Base-by-base conservation (phyloP, 495 filamentous ascomycete genomes). In the Penicillium flavigenum region DNA sequence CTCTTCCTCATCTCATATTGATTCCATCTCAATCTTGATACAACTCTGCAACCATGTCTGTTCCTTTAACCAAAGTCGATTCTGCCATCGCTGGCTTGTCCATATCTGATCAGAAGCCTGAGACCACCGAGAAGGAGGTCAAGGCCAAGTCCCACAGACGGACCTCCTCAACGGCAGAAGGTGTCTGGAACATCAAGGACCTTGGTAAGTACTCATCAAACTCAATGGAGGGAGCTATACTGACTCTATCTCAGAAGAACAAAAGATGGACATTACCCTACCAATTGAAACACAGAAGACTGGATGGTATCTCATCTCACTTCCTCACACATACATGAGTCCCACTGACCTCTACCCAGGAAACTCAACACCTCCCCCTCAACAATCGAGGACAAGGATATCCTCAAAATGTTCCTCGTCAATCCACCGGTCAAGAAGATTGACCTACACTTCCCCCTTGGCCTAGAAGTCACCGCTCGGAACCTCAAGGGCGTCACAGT, bases 401-500 rank as follows among this genome's bases (percentile, higher is more conserved):
- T 81, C 43, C 85, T 96, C 52, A 90, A 89, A 74, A 87, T 94
- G 72, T 73, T 83, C 47, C 88, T 96, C 62, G 82, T 87, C 69
- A 85, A 73, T 20, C 92, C 92, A 38, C 85, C 86, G 9, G 86
- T 96, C 74, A 96, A 92, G 82, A 93, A 92, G 77, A 89, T 96
- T 74, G 90, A 96, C 77, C 80, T 96, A 11, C 84, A 90, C 71
- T 95, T 93, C 81, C 86, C 88, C 5, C 79, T 92, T 38, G 92
- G 92, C n/a, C 77, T 91, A 8, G 86, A 91, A 61, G 89, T 96
- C 65, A 90, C 89, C 39, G 92, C 91, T 61, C 82, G 92, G 60
- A 96, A 96, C 72, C 72, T 89, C 58, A 92, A 93, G 71, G 92
- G 92, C 36, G 91, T 96, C 60, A 96, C 92, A 39, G 90, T 96